phyloP scores from a whole-genome alignment of 192 early-diverging fungal species.

The Paraglomus occultum region DNA sequence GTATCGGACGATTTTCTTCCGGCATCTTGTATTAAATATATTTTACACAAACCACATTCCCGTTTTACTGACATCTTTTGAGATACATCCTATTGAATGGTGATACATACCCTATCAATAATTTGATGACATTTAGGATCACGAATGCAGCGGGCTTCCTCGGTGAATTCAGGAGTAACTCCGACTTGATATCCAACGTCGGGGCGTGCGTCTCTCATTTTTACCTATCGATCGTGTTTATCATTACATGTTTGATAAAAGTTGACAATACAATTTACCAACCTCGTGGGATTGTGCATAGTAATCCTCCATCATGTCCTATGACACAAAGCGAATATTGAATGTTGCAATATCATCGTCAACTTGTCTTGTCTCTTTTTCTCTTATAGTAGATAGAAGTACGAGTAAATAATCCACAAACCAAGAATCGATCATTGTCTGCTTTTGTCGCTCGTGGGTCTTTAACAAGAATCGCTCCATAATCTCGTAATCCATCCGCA shows the following conservation, averaged over 20 bases:
- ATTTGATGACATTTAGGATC: conserved; percentile 58
- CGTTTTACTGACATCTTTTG: too few relatives aligned
- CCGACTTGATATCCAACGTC: conserved; percentile 58
- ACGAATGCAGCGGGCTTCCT: conserved; percentile 61
- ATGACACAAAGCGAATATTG: background rate
- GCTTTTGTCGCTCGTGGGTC: conserved; percentile 65
- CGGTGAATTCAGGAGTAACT: conserved; percentile 65
- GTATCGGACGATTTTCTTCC: conserved; percentile 54
- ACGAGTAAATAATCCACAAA: background rate
- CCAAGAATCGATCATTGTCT: conserved; percentile 43
- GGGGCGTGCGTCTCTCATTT: conserved; percentile 62
- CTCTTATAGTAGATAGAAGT: background rate
- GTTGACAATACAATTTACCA: background rate
- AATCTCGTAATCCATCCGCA: conserved; percentile 58
- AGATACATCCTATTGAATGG: too few relatives aligned
- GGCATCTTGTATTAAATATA: conserved; percentile 39
- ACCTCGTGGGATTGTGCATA: conserved; percentile 58
- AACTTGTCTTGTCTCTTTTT: background rate
- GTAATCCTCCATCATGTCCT: conserved; percentile 72
- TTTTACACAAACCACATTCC: background rate
- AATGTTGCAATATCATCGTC: background rate
- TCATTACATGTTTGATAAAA: background rate
- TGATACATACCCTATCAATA: conserved; percentile 41
- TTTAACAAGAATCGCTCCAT: conserved; percentile 60
- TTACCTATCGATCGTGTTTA: conserved; percentile 28